These are phyloP conservation scores for Xylaria sp. DNA, from an alignment of 2,329 filamentous ascomycete species.

Conservation along the genomic window DNA sequence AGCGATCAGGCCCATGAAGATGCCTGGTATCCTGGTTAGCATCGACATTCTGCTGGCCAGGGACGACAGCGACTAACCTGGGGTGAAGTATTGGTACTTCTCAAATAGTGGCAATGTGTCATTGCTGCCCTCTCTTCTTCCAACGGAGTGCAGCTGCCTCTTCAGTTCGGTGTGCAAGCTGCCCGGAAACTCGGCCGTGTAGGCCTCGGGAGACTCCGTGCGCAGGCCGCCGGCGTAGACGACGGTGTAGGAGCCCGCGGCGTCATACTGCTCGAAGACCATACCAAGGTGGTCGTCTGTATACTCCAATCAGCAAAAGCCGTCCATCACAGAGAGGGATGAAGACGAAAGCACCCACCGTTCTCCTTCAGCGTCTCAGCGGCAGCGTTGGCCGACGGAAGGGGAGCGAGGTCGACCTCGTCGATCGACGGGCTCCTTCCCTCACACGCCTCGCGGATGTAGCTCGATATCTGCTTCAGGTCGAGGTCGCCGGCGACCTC, in stretches of 20 bases:
- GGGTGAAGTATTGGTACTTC: slow-evolving; percentile 92
- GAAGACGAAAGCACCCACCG: slow-evolving; percentile 41
- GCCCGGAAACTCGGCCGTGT: slow-evolving; percentile 67
- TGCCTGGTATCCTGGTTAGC: slow-evolving; percentile 54
- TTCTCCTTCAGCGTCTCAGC: slow-evolving; percentile 53
- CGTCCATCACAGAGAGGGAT: slow-evolving; percentile 32
- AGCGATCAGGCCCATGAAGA: slow-evolving; percentile 84
- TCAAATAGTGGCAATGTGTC: slow-evolving; percentile 71
- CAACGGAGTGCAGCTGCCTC: slow-evolving; percentile 50
- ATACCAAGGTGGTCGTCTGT: slow-evolving; percentile 56
- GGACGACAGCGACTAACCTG: slow-evolving; percentile 59
- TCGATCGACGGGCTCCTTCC: slow-evolving; percentile 44
- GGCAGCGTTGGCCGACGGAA: slow-evolving; percentile 45
- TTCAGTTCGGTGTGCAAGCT: slow-evolving; percentile 73
- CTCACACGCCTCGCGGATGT: slow-evolving; percentile 52
- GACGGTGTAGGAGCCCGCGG: slow-evolving; percentile 66
- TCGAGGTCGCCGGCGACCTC: slow-evolving; percentile 59
- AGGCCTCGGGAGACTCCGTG: slow-evolving; percentile 50
- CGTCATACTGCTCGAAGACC: slow-evolving; percentile 45
- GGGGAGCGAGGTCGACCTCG: slow-evolving; percentile 44
- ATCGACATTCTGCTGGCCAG: slow-evolving; percentile 1
- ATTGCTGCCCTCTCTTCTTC: slow-evolving; percentile 44
- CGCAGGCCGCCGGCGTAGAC: slow-evolving; percentile 71
- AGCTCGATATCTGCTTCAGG: slow-evolving; percentile 44
- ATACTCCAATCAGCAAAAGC: slow-evolving; percentile 22